Evolutionary conservation across 768 basidiomycete species (phyloP).

Genomic region (Xerocomus potaroensis): DNA sequence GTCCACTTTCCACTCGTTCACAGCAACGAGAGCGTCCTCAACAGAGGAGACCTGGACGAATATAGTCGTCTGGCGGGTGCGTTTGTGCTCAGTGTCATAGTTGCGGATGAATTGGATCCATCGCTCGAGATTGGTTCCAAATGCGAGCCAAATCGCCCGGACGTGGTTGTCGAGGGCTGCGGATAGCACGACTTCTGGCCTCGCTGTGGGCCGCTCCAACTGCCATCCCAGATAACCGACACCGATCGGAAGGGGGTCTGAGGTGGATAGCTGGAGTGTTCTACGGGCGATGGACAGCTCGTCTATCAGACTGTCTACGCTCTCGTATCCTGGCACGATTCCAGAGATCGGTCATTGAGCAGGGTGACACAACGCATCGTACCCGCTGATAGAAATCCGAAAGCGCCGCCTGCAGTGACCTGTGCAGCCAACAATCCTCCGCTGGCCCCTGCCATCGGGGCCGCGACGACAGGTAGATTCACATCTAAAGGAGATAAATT

Average conservation of each 20-base stretch:
- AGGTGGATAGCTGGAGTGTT: conserved; percentile 32
- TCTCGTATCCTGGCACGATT: conserved; percentile 41
- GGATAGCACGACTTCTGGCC: conserved; percentile 41
- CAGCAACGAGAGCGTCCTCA: conserved; percentile 54
- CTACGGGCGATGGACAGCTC: conserved; percentile 55
- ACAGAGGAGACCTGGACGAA: conserved; percentile 64
- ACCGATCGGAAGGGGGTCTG: conserved; percentile 51
- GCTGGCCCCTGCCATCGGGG: conserved; percentile 69
- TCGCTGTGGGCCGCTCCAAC: conserved; percentile 47
- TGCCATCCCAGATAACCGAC: conserved; percentile 75
- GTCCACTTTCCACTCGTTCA: conserved; percentile 67
- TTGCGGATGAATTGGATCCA: conserved; percentile 64
- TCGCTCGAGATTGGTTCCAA: conserved; percentile 50
- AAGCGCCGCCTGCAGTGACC: conserved; percentile 65
- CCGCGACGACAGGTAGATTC: conserved; percentile 54
- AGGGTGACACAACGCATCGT: background rate
- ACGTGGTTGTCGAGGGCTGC: conserved; percentile 52
- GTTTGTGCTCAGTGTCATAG: conserved; percentile 42
- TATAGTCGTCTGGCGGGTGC: conserved; percentile 44
- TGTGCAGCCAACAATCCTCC: conserved; percentile 59
- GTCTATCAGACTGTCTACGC: conserved; percentile 39
- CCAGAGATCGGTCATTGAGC: conserved; percentile 2
- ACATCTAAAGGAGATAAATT: conserved; percentile 44
- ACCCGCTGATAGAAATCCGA: conserved; percentile 74
- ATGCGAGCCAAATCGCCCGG: conserved; percentile 71